A percentile compares a stretch with the other conserved stretches of the same genome.
phyloP scores from a whole-genome alignment of 2,329 filamentous ascomycete species.

The Didymella lethalis region DNA sequence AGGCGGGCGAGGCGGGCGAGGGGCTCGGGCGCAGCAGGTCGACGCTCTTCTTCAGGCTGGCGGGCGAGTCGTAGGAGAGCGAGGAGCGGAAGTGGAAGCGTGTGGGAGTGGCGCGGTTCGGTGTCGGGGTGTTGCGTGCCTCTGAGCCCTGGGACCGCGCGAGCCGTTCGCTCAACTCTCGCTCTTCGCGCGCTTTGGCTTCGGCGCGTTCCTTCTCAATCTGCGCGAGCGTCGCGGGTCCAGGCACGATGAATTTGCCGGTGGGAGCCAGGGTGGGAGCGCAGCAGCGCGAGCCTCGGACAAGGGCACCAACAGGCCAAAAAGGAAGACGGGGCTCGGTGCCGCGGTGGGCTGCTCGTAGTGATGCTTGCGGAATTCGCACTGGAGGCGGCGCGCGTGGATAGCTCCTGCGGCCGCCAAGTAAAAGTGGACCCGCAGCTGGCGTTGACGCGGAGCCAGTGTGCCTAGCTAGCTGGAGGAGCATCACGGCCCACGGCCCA shows the following conservation, averaged over 20 bases:
- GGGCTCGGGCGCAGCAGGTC: conserved; percentile 38
- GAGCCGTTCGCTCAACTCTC: conserved; percentile 14
- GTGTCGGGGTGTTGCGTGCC: conserved; percentile 19
- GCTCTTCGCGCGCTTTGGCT: conserved; percentile 19
- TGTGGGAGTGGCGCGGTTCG: conserved; percentile 14
- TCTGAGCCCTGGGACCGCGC: conserved; percentile 23
- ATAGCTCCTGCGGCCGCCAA: conserved; percentile 14
- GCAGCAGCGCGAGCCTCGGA: conserved; percentile 13
- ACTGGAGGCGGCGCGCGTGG: neutral
- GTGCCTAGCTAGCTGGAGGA: conserved; percentile 1
- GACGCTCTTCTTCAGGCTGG: conserved; percentile 27
- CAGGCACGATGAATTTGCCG: conserved; percentile 18
- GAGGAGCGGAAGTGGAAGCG: conserved; percentile 13
- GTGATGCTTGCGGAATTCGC: conserved; percentile 3
- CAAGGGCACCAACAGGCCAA: conserved; percentile 13
- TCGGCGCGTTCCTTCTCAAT: conserved; percentile 17
- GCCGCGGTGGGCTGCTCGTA: neutral
- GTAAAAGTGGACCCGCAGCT: conserved; percentile 7
- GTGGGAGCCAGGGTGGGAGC: conserved; percentile 22
- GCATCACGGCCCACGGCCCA: neutral
- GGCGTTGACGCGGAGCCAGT: conserved; percentile 8
- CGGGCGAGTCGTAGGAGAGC: conserved; percentile 4
- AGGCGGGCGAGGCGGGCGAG: conserved; percentile 28
- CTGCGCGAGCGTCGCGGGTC: conserved; percentile 15
- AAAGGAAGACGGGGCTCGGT: neutral